These are phyloP conservation scores for Cordia subcordata DNA, from an alignment of 257 asterid genomes.

Conservation along the genomic window DNA sequence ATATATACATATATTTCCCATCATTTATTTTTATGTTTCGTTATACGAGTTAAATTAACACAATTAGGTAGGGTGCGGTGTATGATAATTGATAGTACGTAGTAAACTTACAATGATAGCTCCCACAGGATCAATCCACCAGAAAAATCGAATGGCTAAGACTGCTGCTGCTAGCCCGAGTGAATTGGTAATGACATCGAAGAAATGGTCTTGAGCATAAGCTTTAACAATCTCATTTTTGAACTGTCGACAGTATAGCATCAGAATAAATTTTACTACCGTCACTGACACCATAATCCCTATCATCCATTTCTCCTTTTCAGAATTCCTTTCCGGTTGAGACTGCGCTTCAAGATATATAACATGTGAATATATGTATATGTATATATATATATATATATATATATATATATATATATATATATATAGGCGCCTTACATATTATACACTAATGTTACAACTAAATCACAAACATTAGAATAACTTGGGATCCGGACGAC, in stretches of 20 bases:
- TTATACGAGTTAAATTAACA: too few species aligned
- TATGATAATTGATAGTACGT: too few species aligned
- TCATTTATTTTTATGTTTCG: too few species aligned
- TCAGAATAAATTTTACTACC: conserved; percentile 45
- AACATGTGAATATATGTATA: not conserved
- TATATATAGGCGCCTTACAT: not conserved
- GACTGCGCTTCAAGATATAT: conserved; percentile 11
- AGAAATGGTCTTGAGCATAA: conserved; percentile 66
- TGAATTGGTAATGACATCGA: conserved; percentile 64
- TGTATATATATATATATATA: too few species aligned
- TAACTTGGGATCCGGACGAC: too few species aligned
- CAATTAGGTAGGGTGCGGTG: too few species aligned
- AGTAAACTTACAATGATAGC: conserved; percentile 26
- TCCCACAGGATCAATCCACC: conserved; percentile 75
- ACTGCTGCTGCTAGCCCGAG: conserved; percentile 56
- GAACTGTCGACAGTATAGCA: conserved; percentile 57
- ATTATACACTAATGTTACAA: too few species aligned
- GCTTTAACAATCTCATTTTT: conserved; percentile 63
- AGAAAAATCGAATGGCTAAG: conserved; percentile 44
- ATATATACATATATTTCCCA: too few species aligned
- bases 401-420: not conserved
- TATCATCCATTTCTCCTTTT: conserved; percentile 42
- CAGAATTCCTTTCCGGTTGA: conserved; percentile 9
- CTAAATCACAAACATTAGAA: too few species aligned
- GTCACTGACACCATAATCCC: conserved; percentile 60